These are phyloP conservation scores for Triglochin maritima DNA, from an alignment of 106 monocot species.

Conservation along the genomic window DNA sequence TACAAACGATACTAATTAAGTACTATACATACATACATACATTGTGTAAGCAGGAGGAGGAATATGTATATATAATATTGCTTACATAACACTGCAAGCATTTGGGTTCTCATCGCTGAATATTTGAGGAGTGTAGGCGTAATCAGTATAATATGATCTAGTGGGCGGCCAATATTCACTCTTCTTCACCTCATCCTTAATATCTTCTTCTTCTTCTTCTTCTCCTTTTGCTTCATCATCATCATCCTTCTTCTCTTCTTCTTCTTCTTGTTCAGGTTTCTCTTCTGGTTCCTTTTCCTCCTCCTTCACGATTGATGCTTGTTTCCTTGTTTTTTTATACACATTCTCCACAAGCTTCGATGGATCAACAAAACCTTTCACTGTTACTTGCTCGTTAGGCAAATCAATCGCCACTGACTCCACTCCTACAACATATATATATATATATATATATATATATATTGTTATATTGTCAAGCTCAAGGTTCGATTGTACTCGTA, in stretches of 20 bases:
- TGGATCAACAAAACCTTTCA: slow-evolving; percentile 61
- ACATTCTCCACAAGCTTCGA: slow-evolving; percentile 41
- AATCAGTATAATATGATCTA: slow-evolving; percentile 13
- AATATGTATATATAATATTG: no score
- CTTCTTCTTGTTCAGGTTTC: slow-evolving; percentile 3
- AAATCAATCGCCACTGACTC: slow-evolving; percentile 52
- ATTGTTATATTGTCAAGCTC: no score
- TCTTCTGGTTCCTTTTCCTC: slow-evolving; percentile 26
- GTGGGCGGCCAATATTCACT: slow-evolving; percentile 30
- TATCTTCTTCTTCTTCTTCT: slow-evolving; percentile 11
- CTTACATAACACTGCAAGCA: not conserved
- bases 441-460: no score
- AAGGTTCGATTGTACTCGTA: not conserved
- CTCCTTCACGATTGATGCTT: slow-evolving; percentile 25
- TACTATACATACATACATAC: no score
- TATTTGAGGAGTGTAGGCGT: slow-evolving; percentile 17
- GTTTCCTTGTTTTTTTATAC: slow-evolving; percentile 43
- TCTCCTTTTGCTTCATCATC: not conserved
- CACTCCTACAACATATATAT: slow-evolving; percentile 37
- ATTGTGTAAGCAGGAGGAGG: no score
- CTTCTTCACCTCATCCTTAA: slow-evolving; percentile 16
- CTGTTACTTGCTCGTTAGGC: slow-evolving; percentile 33
- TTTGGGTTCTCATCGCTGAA: no score
- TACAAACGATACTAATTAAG: no score
- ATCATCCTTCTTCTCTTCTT: slow-evolving; percentile 17